Conservation (phyloP, 2,329 filamentous ascomycete species). For the Talaromyces atroroseus region DNA sequence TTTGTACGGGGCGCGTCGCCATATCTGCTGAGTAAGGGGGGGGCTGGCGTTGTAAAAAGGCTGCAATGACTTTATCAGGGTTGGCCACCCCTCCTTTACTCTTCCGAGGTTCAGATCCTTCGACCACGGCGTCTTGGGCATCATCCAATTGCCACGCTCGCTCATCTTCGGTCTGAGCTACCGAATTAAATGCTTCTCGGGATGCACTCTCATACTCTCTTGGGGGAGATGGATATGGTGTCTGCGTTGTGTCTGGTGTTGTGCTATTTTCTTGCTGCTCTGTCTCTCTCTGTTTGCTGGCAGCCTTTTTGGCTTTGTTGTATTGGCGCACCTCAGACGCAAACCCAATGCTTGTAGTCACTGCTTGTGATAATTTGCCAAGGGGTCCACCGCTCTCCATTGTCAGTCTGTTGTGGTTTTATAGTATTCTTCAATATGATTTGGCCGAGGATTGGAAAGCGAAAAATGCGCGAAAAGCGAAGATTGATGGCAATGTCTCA, state of each 20-base stretch:
- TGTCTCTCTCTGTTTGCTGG: not conserved
- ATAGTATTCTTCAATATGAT: too few relatives aligned
- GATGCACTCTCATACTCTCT: too few relatives aligned
- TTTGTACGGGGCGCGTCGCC: not conserved
- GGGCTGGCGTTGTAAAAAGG: constrained; percentile 12
- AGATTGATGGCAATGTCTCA: not conserved
- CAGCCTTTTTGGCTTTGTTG: constrained; percentile 11
- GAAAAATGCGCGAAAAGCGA: not conserved
- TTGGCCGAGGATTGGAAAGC: not conserved
- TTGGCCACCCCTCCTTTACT: constrained; percentile 10
- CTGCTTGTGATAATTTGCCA: not conserved
- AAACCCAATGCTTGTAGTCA: constrained; percentile 9
- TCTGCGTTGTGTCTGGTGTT: not conserved
- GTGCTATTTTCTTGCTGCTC: not conserved
- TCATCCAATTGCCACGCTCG: constrained; percentile 14
- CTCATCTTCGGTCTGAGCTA: not conserved
- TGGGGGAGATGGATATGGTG: not conserved
- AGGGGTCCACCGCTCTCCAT: not conserved
- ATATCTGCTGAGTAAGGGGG: not conserved
- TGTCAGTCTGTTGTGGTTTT: not conserved
- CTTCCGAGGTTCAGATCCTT: constrained; percentile 3
- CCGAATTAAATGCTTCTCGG: too few relatives aligned
- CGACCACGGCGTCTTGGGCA: constrained; percentile 13
- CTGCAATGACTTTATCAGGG: constrained; percentile 13
- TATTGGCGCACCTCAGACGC: constrained; percentile 7